These are phyloP conservation scores for Piper betle DNA, from an alignment of 164 flowering plant genomes.

Conservation along the genomic window DNA sequence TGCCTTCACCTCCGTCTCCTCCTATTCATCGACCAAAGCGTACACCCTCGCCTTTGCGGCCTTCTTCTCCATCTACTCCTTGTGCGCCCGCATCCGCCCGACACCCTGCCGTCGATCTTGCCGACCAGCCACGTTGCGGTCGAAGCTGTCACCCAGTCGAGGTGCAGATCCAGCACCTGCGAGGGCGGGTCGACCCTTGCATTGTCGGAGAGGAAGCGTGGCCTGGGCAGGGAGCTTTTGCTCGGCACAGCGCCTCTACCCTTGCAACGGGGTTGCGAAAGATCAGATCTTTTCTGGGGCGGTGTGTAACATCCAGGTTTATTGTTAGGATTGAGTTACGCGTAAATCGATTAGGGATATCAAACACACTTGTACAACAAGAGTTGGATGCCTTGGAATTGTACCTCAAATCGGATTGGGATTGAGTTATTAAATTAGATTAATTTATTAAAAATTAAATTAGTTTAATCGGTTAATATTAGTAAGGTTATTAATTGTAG, in stretches of 20 bases:
- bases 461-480: too few species aligned
- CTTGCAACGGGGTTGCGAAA: constrained; percentile 6
- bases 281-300: neutral
- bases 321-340: too few species aligned
- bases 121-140: constrained; percentile 65
- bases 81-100: constrained; percentile 31
- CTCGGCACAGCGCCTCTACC: constrained; percentile 61
- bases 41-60: neutral
- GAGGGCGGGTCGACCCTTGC: constrained; percentile 65
- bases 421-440: too few species aligned
- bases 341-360: too few species aligned
- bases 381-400: too few species aligned
- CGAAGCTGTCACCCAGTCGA: constrained; percentile 68
- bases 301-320: too few species aligned
- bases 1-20: neutral
- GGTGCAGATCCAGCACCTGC: constrained; percentile 46
- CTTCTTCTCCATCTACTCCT: constrained; percentile 19
- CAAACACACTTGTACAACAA: too few species aligned
- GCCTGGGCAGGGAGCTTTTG: constrained; percentile 78
- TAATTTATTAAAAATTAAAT: too few species aligned
- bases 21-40: neutral
- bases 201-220: constrained; percentile 52
- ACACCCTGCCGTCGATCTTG: constrained; percentile 64
- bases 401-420: too few species aligned
- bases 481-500: too few species aligned